These are phyloP conservation scores for Ophiostoma sp. DNA, from an alignment of 2,329 filamentous ascomycete genomes.

Conservation along the genomic window DNA sequence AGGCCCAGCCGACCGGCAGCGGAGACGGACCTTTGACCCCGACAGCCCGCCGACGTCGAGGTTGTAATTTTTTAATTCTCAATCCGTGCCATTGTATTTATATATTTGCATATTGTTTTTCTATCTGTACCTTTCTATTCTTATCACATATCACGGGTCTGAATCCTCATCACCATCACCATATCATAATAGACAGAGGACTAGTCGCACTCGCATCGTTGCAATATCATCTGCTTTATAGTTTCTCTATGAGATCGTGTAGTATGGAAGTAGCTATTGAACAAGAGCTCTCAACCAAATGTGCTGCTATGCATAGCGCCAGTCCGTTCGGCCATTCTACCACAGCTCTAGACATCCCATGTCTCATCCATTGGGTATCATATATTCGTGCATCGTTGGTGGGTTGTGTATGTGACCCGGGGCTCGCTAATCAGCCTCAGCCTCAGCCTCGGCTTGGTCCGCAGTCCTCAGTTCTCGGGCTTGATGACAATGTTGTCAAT, in stretches of 20 bases:
- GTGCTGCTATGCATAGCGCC: neutral
- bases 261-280: neutral
- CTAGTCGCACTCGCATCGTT: too few relatives aligned
- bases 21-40: conserved; percentile 18
- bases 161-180: neutral
- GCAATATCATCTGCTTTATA: neutral
- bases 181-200: neutral
- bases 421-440: neutral
- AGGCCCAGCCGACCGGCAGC: neutral
- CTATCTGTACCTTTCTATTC: neutral
- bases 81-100: neutral
- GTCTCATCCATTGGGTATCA: neutral
- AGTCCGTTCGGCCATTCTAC: neutral
- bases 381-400: neutral
- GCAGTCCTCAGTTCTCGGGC: conserved; percentile 30
- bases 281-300: neutral
- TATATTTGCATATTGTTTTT: neutral
- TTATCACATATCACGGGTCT: neutral
- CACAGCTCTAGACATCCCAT: neutral
- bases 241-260: neutral
- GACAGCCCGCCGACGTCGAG: conserved; percentile 16
- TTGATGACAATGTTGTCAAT: conserved; percentile 87
- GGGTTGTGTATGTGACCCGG: neutral
- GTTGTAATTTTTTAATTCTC: too few relatives aligned
- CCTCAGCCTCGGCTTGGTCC: too few relatives aligned